These are phyloP conservation scores for Alternaria postmessia DNA, from an alignment of 2,329 filamentous ascomycete genomes.

Conservation along the genomic window DNA sequence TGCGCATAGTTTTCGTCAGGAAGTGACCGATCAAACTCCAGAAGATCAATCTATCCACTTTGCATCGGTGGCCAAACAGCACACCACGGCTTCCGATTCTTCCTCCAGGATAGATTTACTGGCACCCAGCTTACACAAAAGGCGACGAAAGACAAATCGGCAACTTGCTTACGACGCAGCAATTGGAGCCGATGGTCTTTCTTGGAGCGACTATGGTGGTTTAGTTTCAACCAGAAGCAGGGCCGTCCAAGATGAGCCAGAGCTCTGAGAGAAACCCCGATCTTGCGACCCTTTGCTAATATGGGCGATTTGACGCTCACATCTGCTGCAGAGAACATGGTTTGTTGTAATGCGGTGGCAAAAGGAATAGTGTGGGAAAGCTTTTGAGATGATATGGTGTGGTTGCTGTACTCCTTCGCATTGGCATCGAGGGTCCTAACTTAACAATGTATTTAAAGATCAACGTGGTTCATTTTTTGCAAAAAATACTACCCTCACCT, in stretches of 20 bases:
- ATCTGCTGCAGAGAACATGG: neutral
- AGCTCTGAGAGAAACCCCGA: constrained; percentile 19
- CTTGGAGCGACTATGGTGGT: constrained; percentile 53
- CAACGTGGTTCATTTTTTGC: neutral
- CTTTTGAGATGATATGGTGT: neutral
- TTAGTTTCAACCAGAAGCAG: constrained; percentile 50
- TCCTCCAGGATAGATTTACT: neutral
- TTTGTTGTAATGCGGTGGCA: neutral
- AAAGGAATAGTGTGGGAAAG: neutral
- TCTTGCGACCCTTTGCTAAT: neutral
- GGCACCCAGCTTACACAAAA: neutral
- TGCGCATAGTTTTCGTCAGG: neutral
- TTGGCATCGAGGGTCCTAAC: neutral
- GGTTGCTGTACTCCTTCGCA: neutral
- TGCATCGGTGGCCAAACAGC: neutral
- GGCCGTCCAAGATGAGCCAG: constrained; percentile 27
- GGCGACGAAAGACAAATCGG: constrained; percentile 20
- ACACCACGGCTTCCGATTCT: neutral
- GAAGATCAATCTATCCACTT: neutral
- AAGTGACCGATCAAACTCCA: neutral
- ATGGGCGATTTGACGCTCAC: neutral
- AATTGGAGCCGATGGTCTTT: constrained; percentile 46
- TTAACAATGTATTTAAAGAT: neutral
- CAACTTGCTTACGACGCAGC: constrained; percentile 42
- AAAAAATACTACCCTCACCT: neutral